A percentile compares a stretch with the other conserved stretches of the same genome.
These are phyloP conservation scores for Cylindrotheca closterium DNA, from an alignment of 108 stramenopile species.

Conservation along the genomic window DNA sequence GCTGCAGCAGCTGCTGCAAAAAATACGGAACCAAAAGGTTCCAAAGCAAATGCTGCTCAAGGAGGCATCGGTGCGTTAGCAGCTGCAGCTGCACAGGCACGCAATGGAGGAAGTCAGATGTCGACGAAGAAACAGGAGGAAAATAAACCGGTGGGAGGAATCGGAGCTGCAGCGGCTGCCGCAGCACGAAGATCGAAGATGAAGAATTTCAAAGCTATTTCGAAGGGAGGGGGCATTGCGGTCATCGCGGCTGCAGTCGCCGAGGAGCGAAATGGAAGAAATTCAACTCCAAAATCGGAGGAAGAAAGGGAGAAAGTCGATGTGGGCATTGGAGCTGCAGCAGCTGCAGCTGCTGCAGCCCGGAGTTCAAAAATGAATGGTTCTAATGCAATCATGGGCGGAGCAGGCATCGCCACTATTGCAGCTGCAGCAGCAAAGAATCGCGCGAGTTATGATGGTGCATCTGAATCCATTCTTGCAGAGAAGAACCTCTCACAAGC, in stretches of 20 bases:
- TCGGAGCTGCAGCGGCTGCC: constrained; percentile 32
- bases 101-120: constrained; percentile 5
- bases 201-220: constrained; percentile 1
- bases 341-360: constrained; percentile 8
- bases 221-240: constrained; percentile 26
- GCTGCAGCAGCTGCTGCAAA: constrained; percentile 25
- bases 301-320: neutral
- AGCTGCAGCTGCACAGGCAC: constrained; percentile 6
- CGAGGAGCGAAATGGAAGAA: constrained; percentile 2
- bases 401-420: constrained; percentile 21
- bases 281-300: neutral
- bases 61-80: constrained; percentile 11
- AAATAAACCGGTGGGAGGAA: constrained; percentile 4
- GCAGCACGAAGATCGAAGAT: constrained; percentile 5
- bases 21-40: neutral
- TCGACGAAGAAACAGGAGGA: neutral
- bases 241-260: constrained; percentile 29
- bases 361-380: neutral
- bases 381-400: neutral
- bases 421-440: constrained; percentile 7
- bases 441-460: no score
- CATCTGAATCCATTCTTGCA: no score
- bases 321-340: neutral
- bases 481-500: no score
- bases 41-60: neutral